phyloP scores from a whole-genome alignment of 1,139 yeast species.

The Diutina sp. region DNA sequence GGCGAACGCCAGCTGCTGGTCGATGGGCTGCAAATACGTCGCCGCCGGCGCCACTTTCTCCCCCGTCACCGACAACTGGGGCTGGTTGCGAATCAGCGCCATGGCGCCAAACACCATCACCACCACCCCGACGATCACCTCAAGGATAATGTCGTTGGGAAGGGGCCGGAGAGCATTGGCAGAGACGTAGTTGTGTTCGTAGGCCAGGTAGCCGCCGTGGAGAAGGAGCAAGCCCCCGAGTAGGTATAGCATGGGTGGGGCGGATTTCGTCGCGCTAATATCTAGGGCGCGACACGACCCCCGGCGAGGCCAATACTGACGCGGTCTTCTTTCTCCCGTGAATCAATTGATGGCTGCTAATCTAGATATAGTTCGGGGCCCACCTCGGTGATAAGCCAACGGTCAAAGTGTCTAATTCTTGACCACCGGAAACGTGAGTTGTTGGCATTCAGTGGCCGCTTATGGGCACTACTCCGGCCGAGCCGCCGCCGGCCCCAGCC shows the following conservation, averaged over 20 bases:
- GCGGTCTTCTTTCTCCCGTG: no score
- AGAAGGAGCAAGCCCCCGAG: slow-evolving; percentile 13
- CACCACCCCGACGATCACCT: slow-evolving; percentile 26
- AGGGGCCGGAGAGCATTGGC: slow-evolving; percentile 14
- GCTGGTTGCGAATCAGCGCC: slow-evolving; percentile 13
- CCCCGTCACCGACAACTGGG: slow-evolving; percentile 11
- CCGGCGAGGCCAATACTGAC: no score
- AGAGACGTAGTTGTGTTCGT: slow-evolving; percentile 15
- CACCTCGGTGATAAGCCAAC: no score
- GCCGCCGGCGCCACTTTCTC: slow-evolving; percentile 9
- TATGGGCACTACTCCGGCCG: no score
- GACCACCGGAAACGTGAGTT: no score
- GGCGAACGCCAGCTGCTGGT: slow-evolving; percentile 33
- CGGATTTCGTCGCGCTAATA: not conserved
- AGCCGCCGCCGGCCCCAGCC: not conserved
- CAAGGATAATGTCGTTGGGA: slow-evolving; percentile 23
- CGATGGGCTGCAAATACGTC: slow-evolving; percentile 23
- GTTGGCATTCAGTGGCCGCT: no score
- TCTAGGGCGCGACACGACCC: not conserved
- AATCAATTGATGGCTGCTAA: no score
- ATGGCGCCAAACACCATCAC: slow-evolving; percentile 25
- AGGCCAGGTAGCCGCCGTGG: slow-evolving; percentile 41
- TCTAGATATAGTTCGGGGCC: no score
- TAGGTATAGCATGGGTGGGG: slow-evolving; percentile 3
- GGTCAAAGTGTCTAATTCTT: no score